A percentile compares a stretch with the other conserved stretches of the same genome.
phyloP scores from a whole-genome alignment of 352 stramenopile genomes.

The Globisporangium recalcitrans region DNA sequence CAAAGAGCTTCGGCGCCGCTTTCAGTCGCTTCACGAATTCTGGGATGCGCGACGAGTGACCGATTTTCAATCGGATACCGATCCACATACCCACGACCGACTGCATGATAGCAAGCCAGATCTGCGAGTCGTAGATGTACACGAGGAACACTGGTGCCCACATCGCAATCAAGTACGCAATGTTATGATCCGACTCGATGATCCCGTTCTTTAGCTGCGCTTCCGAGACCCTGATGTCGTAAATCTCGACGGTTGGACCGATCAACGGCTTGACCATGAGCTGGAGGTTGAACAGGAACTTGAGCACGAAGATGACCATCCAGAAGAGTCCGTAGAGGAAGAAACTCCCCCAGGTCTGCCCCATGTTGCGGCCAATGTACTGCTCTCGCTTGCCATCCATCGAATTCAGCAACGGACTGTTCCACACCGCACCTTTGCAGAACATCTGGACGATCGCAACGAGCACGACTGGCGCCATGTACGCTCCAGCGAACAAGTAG shows the following conservation, averaged over 20 bases:
- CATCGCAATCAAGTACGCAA: conserved; percentile 73
- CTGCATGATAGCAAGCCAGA: conserved; percentile 83
- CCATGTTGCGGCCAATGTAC: conserved; percentile 81
- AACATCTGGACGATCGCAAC: conserved; percentile 64
- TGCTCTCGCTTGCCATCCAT: conserved; percentile 69
- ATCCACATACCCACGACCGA: conserved; percentile 70
- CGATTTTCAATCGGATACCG: conserved; percentile 77
- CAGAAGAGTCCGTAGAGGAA: conserved; percentile 71
- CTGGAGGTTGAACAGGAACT: conserved; percentile 96
- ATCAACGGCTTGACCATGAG: conserved; percentile 97
- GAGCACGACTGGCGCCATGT: conserved; percentile 59
- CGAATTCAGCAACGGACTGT: conserved; percentile 44
- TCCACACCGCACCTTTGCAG: conserved; percentile 51
- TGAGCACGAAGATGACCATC: conserved; percentile 86
- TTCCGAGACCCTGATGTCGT: conserved; percentile 55
- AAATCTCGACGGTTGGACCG: conserved; percentile 94
- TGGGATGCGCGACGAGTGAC: conserved; percentile 68
- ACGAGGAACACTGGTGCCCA: conserved; percentile 78
- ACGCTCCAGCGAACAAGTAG: conserved; percentile 40
- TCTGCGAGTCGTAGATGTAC: conserved; percentile 86
- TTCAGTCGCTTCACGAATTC: conserved; percentile 71
- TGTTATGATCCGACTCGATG: conserved; percentile 73
- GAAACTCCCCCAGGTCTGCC: conserved; percentile 61
- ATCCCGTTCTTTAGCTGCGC: conserved; percentile 44
- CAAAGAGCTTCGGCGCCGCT: conserved; percentile 61